phyloP scores from a whole-genome alignment of 495 filamentous ascomycete species.

The Chaetomidium leptoderma region DNA sequence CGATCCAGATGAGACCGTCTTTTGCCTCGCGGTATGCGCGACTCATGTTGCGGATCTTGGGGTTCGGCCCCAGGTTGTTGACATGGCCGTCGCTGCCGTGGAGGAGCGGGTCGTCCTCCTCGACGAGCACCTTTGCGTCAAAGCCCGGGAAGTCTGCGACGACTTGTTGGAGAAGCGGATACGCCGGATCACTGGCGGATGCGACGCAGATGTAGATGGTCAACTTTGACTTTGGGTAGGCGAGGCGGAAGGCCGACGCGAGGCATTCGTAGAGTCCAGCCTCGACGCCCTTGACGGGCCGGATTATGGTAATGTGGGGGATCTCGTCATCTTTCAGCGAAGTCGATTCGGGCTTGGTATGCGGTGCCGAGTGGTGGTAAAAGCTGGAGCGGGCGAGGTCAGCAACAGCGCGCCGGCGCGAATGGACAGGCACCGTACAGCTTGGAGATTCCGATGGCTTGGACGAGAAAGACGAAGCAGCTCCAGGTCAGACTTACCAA shows the following conservation, averaged over 20 bases:
- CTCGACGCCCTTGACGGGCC: slow-evolving; percentile 90
- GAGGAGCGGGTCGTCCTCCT: slow-evolving; percentile 79
- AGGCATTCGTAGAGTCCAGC: slow-evolving; percentile 88
- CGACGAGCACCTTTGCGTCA: slow-evolving; percentile 73
- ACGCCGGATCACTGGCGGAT: slow-evolving; percentile 71
- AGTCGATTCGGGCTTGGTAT: slow-evolving; percentile 42
- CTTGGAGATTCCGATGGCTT: slow-evolving; percentile 47
- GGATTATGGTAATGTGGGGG: slow-evolving; percentile 88
- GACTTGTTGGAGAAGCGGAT: slow-evolving; percentile 65
- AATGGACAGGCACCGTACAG: slow-evolving; percentile 35
- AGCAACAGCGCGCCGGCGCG: slow-evolving; percentile 10
- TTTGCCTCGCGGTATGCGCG: slow-evolving; percentile 90
- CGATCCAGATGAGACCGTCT: slow-evolving; percentile 88
- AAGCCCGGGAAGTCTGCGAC: slow-evolving; percentile 66
- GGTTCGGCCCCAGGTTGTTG: slow-evolving; percentile 81
- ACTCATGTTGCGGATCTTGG: slow-evolving; percentile 97
- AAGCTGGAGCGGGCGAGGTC: slow-evolving; percentile 37
- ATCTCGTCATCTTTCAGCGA: slow-evolving; percentile 43
- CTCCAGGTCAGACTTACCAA: slow-evolving; percentile 49
- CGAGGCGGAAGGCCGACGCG: slow-evolving; percentile 79
- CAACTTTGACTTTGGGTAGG: slow-evolving; percentile 71
- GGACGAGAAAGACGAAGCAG: slow-evolving; percentile 44
- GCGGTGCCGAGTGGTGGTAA: slow-evolving; percentile 47
- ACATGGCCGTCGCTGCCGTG: slow-evolving; percentile 47
- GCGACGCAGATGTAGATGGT: slow-evolving; percentile 82